phyloP scores from a whole-genome alignment of 2,329 filamentous ascomycete genomes.

The Tolypocladium capitatum region DNA sequence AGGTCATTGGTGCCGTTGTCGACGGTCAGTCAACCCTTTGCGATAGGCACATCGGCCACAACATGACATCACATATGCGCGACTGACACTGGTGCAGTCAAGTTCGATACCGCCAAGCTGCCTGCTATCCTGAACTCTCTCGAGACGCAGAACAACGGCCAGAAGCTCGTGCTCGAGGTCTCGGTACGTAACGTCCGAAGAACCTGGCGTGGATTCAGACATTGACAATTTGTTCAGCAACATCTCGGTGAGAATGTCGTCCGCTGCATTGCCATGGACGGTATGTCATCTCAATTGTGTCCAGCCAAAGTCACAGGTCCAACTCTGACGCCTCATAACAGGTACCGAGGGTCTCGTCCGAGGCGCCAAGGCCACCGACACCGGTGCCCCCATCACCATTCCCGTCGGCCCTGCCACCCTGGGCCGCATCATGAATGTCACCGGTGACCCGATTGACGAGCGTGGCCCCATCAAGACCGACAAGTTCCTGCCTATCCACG shows the following conservation, averaged over 20 bases:
- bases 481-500: conserved; percentile 83
- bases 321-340: conserved; percentile 21
- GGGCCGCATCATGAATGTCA: conserved; percentile 99
- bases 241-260: conserved; percentile 99
- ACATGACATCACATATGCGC: background rate
- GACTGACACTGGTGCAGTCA: conserved; percentile 49
- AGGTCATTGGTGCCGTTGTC: conserved; percentile 98
- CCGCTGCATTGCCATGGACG: conserved; percentile 99
- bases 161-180: conserved; percentile 94
- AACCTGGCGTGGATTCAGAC: conserved; percentile 1
- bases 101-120: conserved; percentile 89
- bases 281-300: conserved; percentile 39
- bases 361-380: conserved; percentile 74
- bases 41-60: background rate
- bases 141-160: conserved; percentile 76
- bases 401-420: conserved; percentile 88
- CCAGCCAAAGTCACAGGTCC: background rate
- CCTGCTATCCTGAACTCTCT: conserved; percentile 97
- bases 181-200: conserved; percentile 49
- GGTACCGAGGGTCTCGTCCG: conserved; percentile 99
- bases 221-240: conserved; percentile 55
- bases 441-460: conserved; percentile 99
- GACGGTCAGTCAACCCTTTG: conserved; percentile 57
- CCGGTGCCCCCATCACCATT: conserved; percentile 89
- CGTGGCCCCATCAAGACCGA: conserved; percentile 92